Evolutionary conservation across 2,329 filamentous ascomycete genomes (phyloP).

Genomic region (Boeremia lycopersici): DNA sequence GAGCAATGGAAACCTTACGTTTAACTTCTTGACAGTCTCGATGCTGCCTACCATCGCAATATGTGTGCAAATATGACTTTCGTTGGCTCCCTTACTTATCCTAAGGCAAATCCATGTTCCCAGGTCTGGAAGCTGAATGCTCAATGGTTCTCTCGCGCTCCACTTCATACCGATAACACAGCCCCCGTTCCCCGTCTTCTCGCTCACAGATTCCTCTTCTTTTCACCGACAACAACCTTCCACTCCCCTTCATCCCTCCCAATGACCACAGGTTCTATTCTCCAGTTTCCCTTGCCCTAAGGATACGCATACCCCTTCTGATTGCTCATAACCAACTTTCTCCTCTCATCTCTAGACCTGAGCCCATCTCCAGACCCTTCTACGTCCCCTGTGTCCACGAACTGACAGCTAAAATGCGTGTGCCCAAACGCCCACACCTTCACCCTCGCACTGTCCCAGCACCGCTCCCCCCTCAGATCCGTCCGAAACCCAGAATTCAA

Average conservation of each 20-base stretch:
- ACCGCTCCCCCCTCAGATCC: conserved; percentile 4
- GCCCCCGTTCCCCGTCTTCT: too few species aligned
- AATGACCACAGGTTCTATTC: conserved; percentile 1
- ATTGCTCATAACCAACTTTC: conserved; percentile 15
- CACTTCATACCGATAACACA: background rate
- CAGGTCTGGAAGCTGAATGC: too few species aligned
- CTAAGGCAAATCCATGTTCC: too few species aligned
- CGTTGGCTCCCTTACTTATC: too few species aligned
- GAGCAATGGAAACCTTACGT: conserved; percentile 11
- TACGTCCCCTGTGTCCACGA: background rate
- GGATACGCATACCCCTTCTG: conserved; percentile 17
- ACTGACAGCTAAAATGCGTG: conserved; percentile 11
- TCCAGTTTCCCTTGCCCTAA: background rate
- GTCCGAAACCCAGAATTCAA: conserved; percentile 7
- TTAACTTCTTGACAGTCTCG: background rate
- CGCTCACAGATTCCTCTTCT: background rate
- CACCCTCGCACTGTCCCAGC: conserved; percentile 3
- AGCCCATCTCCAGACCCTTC: too few species aligned
- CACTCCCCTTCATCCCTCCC: conserved; percentile 1
- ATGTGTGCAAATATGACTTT: background rate
- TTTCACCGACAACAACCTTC: conserved; percentile 2
- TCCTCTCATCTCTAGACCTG: background rate
- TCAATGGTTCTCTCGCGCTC: background rate
- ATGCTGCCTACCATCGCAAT: too few species aligned
- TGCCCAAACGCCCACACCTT: conserved; percentile 10